Conservation (phyloP, 2,329 filamentous ascomycete species). For the Alternaria sp. region DNA sequence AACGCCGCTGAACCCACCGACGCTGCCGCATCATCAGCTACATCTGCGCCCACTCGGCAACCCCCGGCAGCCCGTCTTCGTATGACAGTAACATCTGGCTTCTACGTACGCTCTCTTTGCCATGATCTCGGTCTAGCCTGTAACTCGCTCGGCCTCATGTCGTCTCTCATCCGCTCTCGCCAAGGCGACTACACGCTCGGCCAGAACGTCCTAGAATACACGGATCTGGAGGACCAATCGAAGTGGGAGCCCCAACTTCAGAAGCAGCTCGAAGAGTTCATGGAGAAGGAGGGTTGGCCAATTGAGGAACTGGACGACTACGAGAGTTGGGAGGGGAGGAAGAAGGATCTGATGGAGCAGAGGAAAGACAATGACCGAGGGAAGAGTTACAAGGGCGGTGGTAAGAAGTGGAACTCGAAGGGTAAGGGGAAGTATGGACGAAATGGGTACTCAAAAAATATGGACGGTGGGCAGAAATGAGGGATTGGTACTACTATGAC, state of each 20-base stretch:
- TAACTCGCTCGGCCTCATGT: conserved; percentile 84
- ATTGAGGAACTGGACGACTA: conserved; percentile 37
- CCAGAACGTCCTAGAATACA: conserved; percentile 76
- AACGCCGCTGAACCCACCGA: background rate
- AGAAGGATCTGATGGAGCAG: conserved; percentile 48
- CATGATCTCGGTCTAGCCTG: conserved; percentile 88
- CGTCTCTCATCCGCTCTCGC: conserved; percentile 77
- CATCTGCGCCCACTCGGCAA: conserved; percentile 4
- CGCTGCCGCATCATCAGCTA: background rate
- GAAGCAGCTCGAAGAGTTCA: conserved; percentile 62
- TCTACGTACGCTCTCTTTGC: conserved; percentile 93
- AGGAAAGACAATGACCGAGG: conserved; percentile 29
- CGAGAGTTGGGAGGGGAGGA: conserved; percentile 46
- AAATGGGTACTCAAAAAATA: conserved; percentile 18
- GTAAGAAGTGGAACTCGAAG: conserved; percentile 16
- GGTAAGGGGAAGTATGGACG: conserved; percentile 27
- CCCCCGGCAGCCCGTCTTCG: conserved; percentile 79
- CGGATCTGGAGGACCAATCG: conserved; percentile 75
- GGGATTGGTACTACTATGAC: background rate
- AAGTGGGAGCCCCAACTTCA: conserved; percentile 82
- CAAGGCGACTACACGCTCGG: conserved; percentile 82
- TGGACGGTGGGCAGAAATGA: conserved; percentile 13
- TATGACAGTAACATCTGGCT: conserved; percentile 93
- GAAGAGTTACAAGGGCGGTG: conserved; percentile 28
- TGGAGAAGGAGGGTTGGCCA: conserved; percentile 51